Percentiles rank a stretch among this genome's conserved stretches.
Evolutionary conservation across 2,329 filamentous ascomycete genomes (phyloP).

Genomic region (Verticillium longisporum): DNA sequence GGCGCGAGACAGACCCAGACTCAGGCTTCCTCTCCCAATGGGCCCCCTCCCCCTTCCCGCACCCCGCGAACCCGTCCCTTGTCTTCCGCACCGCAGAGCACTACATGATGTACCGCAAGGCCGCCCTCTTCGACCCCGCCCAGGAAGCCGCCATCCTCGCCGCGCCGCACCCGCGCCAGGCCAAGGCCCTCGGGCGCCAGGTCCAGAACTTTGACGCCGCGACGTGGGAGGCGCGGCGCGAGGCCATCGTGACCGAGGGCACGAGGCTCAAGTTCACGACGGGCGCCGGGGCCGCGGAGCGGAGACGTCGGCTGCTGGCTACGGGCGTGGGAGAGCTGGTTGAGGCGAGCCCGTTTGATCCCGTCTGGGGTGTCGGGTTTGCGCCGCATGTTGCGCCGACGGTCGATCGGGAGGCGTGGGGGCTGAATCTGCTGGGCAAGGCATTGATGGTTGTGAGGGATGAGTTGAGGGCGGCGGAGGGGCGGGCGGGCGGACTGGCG

Average conservation of each 20-base stretch:
- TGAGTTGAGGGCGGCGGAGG: constrained; percentile 37
- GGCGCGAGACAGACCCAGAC: constrained; percentile 35
- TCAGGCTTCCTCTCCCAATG: constrained; percentile 58
- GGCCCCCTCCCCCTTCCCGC: constrained; percentile 44
- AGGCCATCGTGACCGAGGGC: constrained; percentile 48
- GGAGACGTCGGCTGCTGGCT: constrained; percentile 42
- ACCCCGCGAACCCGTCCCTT: constrained; percentile 23
- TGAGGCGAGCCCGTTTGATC: constrained; percentile 54
- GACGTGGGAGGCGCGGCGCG: constrained; percentile 44
- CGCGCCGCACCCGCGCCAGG: constrained; percentile 35
- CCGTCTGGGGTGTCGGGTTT: constrained; percentile 62
- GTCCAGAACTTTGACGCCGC: constrained; percentile 44
- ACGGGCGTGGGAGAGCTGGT: constrained; percentile 57
- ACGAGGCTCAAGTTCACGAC: constrained; percentile 53
- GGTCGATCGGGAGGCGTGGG: constrained; percentile 44
- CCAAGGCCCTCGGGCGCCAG: constrained; percentile 47
- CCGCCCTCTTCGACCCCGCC: constrained; percentile 39
- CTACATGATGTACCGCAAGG: constrained; percentile 51
- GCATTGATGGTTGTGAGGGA: constrained; percentile 53
- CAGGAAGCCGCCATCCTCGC: constrained; percentile 40
- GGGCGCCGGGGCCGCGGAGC: constrained; percentile 28
- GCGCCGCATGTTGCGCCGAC: constrained; percentile 37
- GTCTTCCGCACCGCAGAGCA: constrained; percentile 46
- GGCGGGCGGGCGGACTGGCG: no score
- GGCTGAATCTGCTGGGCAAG: constrained; percentile 57